Evolutionary conservation across 179 eudicot genomes (phyloP), one percentile per base, ranked within the genome.

Genomic region (Pouteria campechiana): DNA sequence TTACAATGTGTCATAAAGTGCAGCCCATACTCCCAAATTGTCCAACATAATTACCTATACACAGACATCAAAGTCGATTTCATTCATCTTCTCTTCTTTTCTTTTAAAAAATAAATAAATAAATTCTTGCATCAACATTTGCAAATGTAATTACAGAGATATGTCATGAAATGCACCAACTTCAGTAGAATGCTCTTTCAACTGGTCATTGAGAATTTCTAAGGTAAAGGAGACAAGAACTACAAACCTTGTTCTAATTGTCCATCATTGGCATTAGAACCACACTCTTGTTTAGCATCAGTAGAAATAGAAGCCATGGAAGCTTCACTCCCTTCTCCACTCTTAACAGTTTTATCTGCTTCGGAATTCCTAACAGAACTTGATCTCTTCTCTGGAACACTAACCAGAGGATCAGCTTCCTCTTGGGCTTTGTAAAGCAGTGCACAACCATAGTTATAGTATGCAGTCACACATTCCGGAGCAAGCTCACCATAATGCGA

Each of bases 371-470:
- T 70, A 19, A 45, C 49, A 15, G 93, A 65, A 50, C 49, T 82
- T 22, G 64, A 69, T 58, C 87, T 83, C 61, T 90, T 87, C 62
- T 86, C 86, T 2, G 96, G 96, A 68, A 87, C 60, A 16, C 65
- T 23, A 34, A 60, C 96, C 36, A 90, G 46, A 11, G 96, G 92
- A 63, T 90, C 98, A 64, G 96, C 60, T 65, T 90, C 98, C 32
- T 90, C 98, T 59, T 90, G 96, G 36, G 94, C 92, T 78, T 90
- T 86, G 72, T 72, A 58, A 52, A 90, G 60, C 54, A 90, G 71
- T 10, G 80, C 94, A 69, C 76, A 63, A 5, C 98, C 98, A 51
- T 74, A 90, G 49, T 77, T 79, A 53, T 82, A 90, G 38, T 82
- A 90, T 15, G 81, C 58, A 34, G 62, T 59, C 21, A 87, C 68